phyloP scores from a whole-genome alignment of 257 asterid species.

The Solanum tacnaense region DNA sequence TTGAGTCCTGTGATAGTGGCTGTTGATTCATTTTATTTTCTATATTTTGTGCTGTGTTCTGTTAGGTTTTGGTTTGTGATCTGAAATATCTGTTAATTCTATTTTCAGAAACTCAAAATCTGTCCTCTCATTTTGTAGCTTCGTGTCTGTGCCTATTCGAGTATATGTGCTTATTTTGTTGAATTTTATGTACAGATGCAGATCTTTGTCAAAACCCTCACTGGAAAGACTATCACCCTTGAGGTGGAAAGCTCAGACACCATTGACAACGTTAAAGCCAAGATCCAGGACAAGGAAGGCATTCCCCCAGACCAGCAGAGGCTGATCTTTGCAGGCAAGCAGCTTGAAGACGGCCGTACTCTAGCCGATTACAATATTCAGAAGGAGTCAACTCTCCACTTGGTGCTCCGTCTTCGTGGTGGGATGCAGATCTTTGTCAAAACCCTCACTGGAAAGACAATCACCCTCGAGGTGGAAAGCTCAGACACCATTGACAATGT shows the following conservation, averaged over 20 bases:
- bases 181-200: conserved; percentile 32
- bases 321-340: background rate
- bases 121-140: background rate
- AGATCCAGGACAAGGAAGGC: background rate
- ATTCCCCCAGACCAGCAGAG: background rate
- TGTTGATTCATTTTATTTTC: background rate
- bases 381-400: no score
- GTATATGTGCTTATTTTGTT: background rate
- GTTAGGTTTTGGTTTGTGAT: background rate
- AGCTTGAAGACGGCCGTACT: background rate
- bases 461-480: conserved; percentile 31
- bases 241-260: background rate
- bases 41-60: background rate
- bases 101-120: background rate
- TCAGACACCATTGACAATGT: conserved; percentile 34
- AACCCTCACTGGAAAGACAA: conserved; percentile 28
- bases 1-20: background rate
- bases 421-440: background rate
- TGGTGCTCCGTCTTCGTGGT: no score
- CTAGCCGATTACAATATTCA: background rate
- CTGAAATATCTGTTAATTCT: background rate
- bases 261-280: background rate
- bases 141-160: background rate
- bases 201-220: background rate
- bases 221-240: background rate